These are phyloP conservation scores for Candida maesae DNA, from an alignment of 805 yeast species.

Conservation along the genomic window DNA sequence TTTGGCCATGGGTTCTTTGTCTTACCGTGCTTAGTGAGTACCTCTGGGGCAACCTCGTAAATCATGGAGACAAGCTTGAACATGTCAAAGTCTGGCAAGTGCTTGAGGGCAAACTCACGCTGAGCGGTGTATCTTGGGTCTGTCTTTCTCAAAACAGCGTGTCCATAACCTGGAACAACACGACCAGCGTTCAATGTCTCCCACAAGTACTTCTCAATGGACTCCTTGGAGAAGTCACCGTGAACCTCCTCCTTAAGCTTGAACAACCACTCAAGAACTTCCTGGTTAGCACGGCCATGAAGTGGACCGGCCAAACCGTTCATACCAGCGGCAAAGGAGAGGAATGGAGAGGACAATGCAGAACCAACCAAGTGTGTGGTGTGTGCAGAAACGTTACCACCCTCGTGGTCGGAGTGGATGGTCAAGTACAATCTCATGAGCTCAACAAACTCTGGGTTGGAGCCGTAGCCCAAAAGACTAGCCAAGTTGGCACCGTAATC, in stretches of 20 bases:
- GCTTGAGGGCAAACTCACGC: constrained; percentile 73
- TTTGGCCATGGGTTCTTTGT: constrained; percentile 94
- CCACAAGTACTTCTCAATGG: constrained; percentile 76
- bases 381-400: constrained; percentile 87
- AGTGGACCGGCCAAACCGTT: constrained; percentile 86
- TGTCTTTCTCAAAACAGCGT: constrained; percentile 83
- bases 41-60: constrained; percentile 80
- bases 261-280: constrained; percentile 77
- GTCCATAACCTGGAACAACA: constrained; percentile 88
- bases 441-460: constrained; percentile 67
- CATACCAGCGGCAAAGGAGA: constrained; percentile 77
- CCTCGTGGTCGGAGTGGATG: constrained; percentile 86
- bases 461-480: constrained; percentile 51
- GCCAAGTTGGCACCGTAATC: constrained; percentile 72
- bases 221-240: constrained; percentile 65
- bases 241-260: constrained; percentile 54
- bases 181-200: constrained; percentile 76
- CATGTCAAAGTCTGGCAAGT: constrained; percentile 74
- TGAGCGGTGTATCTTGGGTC: constrained; percentile 87
- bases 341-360: constrained; percentile 73
- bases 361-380: constrained; percentile 85
- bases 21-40: constrained; percentile 79
- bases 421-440: constrained; percentile 78
- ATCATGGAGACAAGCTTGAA: constrained; percentile 75
- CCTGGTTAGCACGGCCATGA: constrained; percentile 87